These are phyloP conservation scores for Apium graveolens DNA, from an alignment of 129 eudicot genomes.

Conservation along the genomic window DNA sequence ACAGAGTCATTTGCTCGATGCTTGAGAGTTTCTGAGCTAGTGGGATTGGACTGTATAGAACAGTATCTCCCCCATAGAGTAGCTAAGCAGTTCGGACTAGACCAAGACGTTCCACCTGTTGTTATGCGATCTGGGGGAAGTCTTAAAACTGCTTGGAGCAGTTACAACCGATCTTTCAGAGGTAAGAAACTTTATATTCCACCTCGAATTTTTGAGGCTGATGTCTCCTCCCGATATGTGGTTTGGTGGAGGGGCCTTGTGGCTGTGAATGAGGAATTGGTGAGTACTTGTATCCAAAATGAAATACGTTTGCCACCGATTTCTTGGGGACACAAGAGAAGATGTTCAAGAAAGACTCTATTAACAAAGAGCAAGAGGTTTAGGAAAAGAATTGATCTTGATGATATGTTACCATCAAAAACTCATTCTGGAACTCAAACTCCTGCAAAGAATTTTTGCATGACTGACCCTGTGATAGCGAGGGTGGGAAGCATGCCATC, in stretches of 20 bases:
- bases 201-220: constrained; percentile 18
- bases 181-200: not conserved
- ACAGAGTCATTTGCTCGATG: not conserved
- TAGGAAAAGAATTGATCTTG: not conserved
- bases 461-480: not conserved
- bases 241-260: constrained; percentile 37
- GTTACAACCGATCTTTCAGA: not conserved
- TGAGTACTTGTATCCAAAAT: not conserved
- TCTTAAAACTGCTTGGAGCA: not conserved
- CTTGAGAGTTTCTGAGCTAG: not conserved
- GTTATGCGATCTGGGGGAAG: not conserved
- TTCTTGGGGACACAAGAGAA: not conserved
- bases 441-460: not conserved
- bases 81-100: not conserved
- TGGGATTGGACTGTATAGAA: not conserved
- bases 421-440: not conserved
- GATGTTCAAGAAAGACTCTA: not conserved
- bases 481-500: not conserved
- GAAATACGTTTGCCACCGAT: not conserved
- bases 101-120: not conserved
- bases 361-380: too few species aligned
- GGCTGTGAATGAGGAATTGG: not conserved
- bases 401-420: too few species aligned
- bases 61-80: not conserved
- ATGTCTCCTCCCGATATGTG: constrained; percentile 26